Conservation (phyloP, 2,329 filamentous ascomycete genomes). For the Apiospora arundinis region DNA sequence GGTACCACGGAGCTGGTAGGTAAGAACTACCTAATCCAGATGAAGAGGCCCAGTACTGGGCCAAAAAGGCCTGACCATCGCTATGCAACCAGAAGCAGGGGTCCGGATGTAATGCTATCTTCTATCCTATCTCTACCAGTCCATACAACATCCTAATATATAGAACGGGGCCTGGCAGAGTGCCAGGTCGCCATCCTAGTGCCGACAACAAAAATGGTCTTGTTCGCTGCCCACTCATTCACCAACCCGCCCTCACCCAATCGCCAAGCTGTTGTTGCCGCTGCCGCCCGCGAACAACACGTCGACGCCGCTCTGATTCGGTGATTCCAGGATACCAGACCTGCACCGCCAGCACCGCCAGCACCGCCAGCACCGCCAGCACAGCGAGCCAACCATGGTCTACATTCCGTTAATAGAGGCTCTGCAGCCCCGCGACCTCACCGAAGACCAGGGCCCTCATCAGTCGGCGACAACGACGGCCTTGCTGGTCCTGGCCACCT, state of each 20-base stretch:
- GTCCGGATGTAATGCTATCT: no score
- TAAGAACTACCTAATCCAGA: no score
- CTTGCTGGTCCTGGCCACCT: constrained; percentile 26
- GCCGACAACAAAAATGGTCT: not conserved
- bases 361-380: not conserved
- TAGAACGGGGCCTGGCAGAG: not conserved
- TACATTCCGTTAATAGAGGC: not conserved
- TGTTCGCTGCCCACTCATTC: not conserved
- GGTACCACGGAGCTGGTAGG: not conserved
- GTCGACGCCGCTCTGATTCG: not conserved
- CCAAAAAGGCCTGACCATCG: no score
- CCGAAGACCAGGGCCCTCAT: not conserved
- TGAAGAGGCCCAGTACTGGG: no score
- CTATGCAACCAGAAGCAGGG: no score
- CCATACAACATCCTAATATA: not conserved
- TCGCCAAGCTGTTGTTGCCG: not conserved
- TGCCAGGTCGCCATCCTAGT: not conserved
- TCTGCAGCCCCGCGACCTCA: not conserved
- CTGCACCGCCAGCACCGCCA: not conserved
- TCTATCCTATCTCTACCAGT: no score
- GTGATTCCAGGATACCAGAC: not conserved
- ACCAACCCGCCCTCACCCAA: not conserved
- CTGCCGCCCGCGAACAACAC: not conserved
- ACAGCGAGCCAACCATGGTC: not conserved
- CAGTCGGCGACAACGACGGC: constrained; percentile 4